A percentile compares a stretch with the other conserved stretches of the same genome.
Conservation (phyloP, 345 rosid genomes). For the Arabidopsis thaliana region TAIR10.1 NC_003076.8:17703001-17703500, state of each 20-base stretch:
- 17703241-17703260: slow-evolving; percentile 65
- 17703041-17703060: neutral
- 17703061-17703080: neutral
- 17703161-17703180: slow-evolving; percentile 67
- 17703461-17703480: slow-evolving; percentile 26
- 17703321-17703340: slow-evolving; percentile 72
- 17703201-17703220: slow-evolving; percentile 74
- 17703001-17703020: slow-evolving; percentile 34
- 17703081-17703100: neutral
- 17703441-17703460: slow-evolving; percentile 57
- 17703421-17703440: slow-evolving; percentile 62
- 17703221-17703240: slow-evolving; percentile 54
- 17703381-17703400: slow-evolving; percentile 64
- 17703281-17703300: slow-evolving; percentile 68
- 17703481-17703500: slow-evolving; percentile 62
- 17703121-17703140: neutral
- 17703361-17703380: slow-evolving; percentile 77
- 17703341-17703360: slow-evolving; percentile 77
- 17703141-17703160: slow-evolving; percentile 4
- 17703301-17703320: slow-evolving; percentile 81
- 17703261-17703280: slow-evolving; percentile 59
- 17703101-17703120: neutral
- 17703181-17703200: slow-evolving; percentile 80
- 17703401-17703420: slow-evolving; percentile 79
- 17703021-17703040: slow-evolving; percentile 8